These are phyloP conservation scores for Delitschia confertaspora DNA, from an alignment of 495 filamentous ascomycete species.

Conservation along the genomic window DNA sequence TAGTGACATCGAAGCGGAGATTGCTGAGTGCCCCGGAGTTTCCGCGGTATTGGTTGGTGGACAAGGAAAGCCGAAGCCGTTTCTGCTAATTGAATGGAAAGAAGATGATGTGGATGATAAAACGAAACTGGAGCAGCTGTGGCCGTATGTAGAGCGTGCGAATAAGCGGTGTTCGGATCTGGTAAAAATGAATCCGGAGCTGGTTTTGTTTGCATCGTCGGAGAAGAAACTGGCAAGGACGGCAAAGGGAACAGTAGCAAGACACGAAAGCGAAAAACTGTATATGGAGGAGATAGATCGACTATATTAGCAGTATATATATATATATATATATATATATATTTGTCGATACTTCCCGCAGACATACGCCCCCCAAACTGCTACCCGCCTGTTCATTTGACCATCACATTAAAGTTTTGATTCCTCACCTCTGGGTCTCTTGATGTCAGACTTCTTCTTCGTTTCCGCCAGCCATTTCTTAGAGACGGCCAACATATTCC, in stretches of 20 bases:
- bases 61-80: neutral
- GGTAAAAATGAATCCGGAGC: conserved; percentile 1
- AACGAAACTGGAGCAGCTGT: conserved; percentile 5
- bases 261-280: neutral
- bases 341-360: too few relatives aligned
- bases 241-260: neutral
- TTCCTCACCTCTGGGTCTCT: too few relatives aligned
- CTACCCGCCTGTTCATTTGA: too few relatives aligned
- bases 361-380: too few relatives aligned
- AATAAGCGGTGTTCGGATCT: neutral
- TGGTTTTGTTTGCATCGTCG: neutral
- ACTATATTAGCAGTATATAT: conserved; percentile 4
- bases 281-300: conserved; percentile 8
- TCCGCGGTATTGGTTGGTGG: conserved; percentile 8
- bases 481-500: too few relatives aligned
- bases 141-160: neutral
- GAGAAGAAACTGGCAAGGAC: conserved; percentile 4
- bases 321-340: too few relatives aligned
- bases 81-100: conserved; percentile 10
- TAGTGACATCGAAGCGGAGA: neutral
- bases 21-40: conserved; percentile 4
- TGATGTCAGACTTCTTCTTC: too few relatives aligned
- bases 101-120: neutral
- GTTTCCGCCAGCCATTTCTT: too few relatives aligned
- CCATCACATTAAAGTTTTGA: too few relatives aligned